phyloP scores from a whole-genome alignment of 306 rosid genomes.

The Rubus idaeus region DNA sequence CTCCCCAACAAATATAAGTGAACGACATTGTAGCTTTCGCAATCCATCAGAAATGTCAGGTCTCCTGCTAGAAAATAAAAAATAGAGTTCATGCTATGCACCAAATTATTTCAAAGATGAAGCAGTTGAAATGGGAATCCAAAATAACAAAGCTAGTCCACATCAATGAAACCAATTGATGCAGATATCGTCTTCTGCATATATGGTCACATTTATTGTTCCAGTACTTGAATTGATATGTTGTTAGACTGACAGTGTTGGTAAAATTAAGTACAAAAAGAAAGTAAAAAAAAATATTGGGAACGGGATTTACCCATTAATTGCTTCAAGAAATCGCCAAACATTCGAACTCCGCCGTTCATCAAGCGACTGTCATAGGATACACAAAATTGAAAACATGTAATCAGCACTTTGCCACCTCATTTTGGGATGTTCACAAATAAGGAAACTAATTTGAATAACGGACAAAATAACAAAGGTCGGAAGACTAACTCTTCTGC shows the following conservation, averaged over 20 bases:
- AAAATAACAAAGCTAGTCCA: background rate
- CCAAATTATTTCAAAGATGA: slow-evolving; percentile 8
- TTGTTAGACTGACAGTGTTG: background rate
- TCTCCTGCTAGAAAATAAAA: slow-evolving; percentile 56
- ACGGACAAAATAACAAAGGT: background rate
- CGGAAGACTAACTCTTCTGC: slow-evolving; percentile 78
- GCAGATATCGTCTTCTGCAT: background rate
- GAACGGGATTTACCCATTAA: slow-evolving; percentile 60
- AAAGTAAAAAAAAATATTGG: background rate
- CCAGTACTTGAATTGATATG: background rate
- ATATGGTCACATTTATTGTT: background rate
- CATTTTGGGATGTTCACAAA: background rate
- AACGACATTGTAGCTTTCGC: slow-evolving; percentile 77
- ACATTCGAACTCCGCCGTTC: slow-evolving; percentile 81
- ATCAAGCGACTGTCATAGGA: slow-evolving; percentile 65
- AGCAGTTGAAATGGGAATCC: background rate
- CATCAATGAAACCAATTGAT: background rate
- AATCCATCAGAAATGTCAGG: slow-evolving; percentile 69
- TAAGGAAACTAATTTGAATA: slow-evolving; percentile 4
- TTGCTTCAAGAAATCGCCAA: slow-evolving; percentile 93
- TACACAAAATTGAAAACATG: slow-evolving; percentile 23
- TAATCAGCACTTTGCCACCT: slow-evolving; percentile 23
- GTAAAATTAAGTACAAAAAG: background rate
- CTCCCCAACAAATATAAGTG: slow-evolving; percentile 90
- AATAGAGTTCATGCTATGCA: slow-evolving; percentile 13